Conservation (phyloP, 441 rosid genomes). For the Syzygium malaccense region DNA sequence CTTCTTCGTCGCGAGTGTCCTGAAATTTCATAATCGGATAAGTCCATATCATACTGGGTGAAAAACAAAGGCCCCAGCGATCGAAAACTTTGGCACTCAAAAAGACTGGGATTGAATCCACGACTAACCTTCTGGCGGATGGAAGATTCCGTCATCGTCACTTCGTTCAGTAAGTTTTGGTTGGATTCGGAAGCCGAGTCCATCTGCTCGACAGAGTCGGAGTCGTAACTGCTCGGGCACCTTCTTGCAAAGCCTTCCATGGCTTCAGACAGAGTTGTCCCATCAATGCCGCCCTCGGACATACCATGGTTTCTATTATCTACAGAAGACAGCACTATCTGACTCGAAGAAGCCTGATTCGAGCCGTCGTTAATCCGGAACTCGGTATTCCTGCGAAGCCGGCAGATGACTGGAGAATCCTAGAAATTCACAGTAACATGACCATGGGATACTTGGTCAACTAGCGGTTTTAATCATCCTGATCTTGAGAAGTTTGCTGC, state of each 20-base stretch:
- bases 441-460: not conserved
- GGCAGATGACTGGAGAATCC: constrained; percentile 78
- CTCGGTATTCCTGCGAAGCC: constrained; percentile 49
- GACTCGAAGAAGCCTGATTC: constrained; percentile 8
- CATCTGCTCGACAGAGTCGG: constrained; percentile 38
- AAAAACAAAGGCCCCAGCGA: not conserved
- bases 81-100: not conserved
- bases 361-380: constrained; percentile 21
- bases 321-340: not conserved
- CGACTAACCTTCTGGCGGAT: constrained; percentile 25
- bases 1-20: constrained; percentile 39
- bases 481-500: not conserved
- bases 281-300: constrained; percentile 21
- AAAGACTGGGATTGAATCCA: not conserved
- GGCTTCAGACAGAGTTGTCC: constrained; percentile 17
- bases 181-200: constrained; percentile 47
- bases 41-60: not conserved
- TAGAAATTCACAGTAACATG: constrained; percentile 1
- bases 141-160: constrained; percentile 35
- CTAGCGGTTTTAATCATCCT: not conserved
- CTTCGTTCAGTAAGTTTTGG: constrained; percentile 21
- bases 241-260: constrained; percentile 29
- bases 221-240: constrained; percentile 31
- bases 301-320: not conserved
- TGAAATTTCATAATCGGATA: constrained; percentile 7